Base-by-base conservation (phyloP, 345 rosid genomes). In the Aethionema arabicum region DNA sequence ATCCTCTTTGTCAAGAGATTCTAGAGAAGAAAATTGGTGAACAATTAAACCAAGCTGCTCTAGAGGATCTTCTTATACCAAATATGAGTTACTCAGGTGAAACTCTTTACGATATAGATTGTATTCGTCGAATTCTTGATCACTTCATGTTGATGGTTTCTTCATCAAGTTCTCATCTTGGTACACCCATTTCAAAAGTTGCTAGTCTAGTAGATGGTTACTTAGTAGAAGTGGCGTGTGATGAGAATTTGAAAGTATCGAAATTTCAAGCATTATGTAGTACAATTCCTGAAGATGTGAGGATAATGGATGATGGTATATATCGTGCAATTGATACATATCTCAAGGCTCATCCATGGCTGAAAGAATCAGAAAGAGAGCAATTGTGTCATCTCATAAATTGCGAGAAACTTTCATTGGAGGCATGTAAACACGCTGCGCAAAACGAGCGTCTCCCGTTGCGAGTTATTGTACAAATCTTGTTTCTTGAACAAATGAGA, bases 291-390 rank as follows among this genome's bases (percentile, higher is more conserved):
- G 90, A 85, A 39, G 85, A 83, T 70, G 95, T 85, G 50, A 80
- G 98, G 66, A 73, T 85, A 37, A 31, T 82, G 59, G 88, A 91
- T 44, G 98, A 91, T 58, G 93, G 98, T 59, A 74, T 91, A 46
- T 91, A 91, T 72, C 96, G 89, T 2, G 93, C 98, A 32, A 85
- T 85, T 30, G 98, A 91, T 58, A 80, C 86, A 70, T 91, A 71
- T 63, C 85, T 91, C 48, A 91, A 88, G 98, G 95, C 95, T 16
- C 98, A 91, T 82, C 92, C 92, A 38, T 86, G 96, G 96, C 75
- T 88, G 37, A 77, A 77, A 65, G 96, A 89, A 53, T 77, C 83
- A 0, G 96, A 88, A 74, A 80, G 82, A 78, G 98, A 85, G 66
- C 85, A 83, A 41, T 39, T 88, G 15, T 88, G 96, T 68, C 63